phyloP scores from a whole-genome alignment of 345 rosid genomes.

The Salix koriyanagi region DNA sequence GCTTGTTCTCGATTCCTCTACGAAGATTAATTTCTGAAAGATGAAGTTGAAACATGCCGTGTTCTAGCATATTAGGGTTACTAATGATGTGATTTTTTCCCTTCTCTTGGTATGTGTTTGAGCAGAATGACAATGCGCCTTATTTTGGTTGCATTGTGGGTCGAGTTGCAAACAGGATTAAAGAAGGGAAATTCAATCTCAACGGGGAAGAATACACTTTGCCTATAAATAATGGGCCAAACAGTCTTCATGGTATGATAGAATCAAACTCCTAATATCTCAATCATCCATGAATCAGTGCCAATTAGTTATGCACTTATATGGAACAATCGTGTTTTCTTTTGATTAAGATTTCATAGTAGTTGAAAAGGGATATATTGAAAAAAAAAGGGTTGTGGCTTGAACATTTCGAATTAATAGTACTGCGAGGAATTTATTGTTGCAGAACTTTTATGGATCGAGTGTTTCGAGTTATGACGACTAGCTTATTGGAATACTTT shows the following conservation, averaged over 20 bases:
- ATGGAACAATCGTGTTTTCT: neutral
- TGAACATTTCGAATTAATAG: no score
- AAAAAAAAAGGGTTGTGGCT: no score
- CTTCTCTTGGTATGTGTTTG: neutral
- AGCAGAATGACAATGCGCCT: slow-evolving; percentile 67
- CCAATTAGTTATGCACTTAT: neutral
- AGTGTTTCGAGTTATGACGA: neutral
- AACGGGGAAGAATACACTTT: slow-evolving; percentile 57
- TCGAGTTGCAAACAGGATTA: slow-evolving; percentile 81
- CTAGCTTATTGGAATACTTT: neutral
- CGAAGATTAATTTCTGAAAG: neutral
- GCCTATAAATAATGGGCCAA: slow-evolving; percentile 68
- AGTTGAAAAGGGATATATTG: no score
- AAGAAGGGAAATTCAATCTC: slow-evolving; percentile 70
- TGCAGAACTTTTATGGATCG: neutral
- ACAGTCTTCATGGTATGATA: slow-evolving; percentile 77
- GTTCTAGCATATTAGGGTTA: neutral
- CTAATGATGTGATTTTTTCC: neutral
- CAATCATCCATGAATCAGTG: neutral
- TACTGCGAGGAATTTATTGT: neutral
- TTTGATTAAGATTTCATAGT: no score
- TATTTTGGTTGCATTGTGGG: slow-evolving; percentile 91
- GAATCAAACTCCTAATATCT: neutral
- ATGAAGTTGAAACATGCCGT: neutral
- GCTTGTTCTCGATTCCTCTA: neutral